Evolutionary conservation across 768 basidiomycete genomes (phyloP).

Genomic region (Gelatoporia subvermispora): DNA sequence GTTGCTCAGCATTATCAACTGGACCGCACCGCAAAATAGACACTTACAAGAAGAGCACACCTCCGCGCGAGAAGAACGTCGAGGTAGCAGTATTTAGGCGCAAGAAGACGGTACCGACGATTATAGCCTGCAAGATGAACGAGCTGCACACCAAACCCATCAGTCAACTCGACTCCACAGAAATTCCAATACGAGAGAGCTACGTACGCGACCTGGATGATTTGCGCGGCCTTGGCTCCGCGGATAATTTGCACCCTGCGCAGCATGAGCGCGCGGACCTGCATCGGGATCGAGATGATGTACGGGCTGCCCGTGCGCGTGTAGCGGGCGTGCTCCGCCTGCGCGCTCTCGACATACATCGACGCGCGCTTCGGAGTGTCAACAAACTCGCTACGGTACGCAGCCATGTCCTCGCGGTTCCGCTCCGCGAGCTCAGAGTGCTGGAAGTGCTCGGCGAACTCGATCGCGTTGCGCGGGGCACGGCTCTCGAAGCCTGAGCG

Average conservation of each 20-base stretch:
- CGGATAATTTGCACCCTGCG: constrained; percentile 31
- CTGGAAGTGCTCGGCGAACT: constrained; percentile 40
- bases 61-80: constrained; percentile 72
- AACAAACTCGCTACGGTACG: constrained; percentile 40
- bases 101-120: constrained; percentile 65
- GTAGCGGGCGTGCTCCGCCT: constrained; percentile 45
- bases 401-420: constrained; percentile 43
- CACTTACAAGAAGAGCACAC: constrained; percentile 70
- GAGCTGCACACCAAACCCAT: constrained; percentile 36
- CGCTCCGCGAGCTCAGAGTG: constrained; percentile 32
- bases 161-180: not conserved
- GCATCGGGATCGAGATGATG: constrained; percentile 31
- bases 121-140: constrained; percentile 48
- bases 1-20: not conserved
- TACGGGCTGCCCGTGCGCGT: constrained; percentile 35
- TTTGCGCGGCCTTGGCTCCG: constrained; percentile 25
- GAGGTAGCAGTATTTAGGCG: constrained; percentile 47
- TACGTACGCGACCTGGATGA: constrained; percentile 23
- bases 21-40: not conserved
- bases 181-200: not conserved
- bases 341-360: constrained; percentile 44
- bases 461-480: constrained; percentile 49
- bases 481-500: constrained; percentile 35
- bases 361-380: constrained; percentile 37
- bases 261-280: constrained; percentile 30